Percentiles rank a stretch among this genome's conserved stretches.
phyloP scores from a whole-genome alignment of 345 rosid species.

The Brassica carinata region DNA sequence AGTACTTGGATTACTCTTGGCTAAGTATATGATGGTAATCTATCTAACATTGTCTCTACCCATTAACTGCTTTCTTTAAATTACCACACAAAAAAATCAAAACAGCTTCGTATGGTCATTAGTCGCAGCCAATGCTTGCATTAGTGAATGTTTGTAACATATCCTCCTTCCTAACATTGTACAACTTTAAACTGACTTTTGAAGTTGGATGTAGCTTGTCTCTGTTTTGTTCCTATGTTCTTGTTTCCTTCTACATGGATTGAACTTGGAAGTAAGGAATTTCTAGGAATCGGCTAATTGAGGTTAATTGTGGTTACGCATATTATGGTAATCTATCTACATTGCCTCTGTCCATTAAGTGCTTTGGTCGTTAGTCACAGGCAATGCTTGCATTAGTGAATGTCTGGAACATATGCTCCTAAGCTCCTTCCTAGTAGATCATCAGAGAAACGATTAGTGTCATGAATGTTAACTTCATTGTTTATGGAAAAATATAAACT shows the following conservation, averaged over 20 bases:
- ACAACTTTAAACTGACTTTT: neutral
- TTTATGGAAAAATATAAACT: neutral
- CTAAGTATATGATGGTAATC: neutral
- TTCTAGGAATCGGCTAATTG: neutral
- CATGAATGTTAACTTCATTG: neutral
- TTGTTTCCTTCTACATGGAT: neutral
- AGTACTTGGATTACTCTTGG: too few species aligned
- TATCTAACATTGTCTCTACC: neutral
- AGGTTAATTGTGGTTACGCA: too few species aligned
- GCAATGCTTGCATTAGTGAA: neutral
- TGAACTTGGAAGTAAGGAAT: neutral
- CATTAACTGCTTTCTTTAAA: neutral
- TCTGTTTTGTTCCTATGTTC: neutral
- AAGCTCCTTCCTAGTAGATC: neutral
- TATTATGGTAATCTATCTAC: neutral
- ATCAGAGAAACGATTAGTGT: neutral
- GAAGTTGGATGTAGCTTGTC: neutral
- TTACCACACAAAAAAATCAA: too few species aligned
- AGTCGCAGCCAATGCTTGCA: neutral
- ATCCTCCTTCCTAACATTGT: neutral
- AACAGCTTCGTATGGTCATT: neutral
- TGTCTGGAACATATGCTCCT: neutral
- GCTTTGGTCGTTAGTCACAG: neutral
- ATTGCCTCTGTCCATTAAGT: neutral
- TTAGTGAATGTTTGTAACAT: neutral